phyloP scores from a whole-genome alignment of 305 asterid species.

The Fraxinus angustifolia region DNA sequence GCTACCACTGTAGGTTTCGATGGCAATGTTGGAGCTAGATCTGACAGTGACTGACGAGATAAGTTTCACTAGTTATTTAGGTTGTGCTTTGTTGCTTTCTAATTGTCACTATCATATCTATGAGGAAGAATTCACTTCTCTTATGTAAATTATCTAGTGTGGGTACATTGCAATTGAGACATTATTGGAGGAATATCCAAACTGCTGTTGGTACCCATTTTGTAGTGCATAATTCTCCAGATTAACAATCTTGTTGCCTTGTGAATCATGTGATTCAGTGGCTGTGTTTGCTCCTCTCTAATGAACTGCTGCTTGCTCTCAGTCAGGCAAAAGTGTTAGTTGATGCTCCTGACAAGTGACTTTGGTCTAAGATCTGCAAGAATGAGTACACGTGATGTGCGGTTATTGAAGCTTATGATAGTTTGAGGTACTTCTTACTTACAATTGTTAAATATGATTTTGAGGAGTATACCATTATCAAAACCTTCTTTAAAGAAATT shows the following conservation, averaged over 20 bases:
- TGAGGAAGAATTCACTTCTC: background rate
- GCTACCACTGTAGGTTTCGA: no score
- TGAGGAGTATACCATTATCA: constrained; percentile 40
- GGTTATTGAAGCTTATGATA: constrained; percentile 44
- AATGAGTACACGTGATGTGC: constrained; percentile 47
- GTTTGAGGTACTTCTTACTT: constrained; percentile 38
- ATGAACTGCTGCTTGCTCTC: constrained; percentile 45
- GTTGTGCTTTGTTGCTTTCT: no score
- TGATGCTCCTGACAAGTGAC: constrained; percentile 43
- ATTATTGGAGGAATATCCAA: background rate
- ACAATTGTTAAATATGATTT: constrained; percentile 30
- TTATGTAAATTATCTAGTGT: background rate
- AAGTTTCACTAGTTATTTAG: no score
- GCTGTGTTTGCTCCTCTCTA: constrained; percentile 47
- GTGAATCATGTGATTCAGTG: constrained; percentile 40
- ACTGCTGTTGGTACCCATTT: background rate
- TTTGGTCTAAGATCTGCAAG: constrained; percentile 33
- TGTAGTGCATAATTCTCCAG: no score
- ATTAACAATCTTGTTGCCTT: no score
- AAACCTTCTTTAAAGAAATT: constrained; percentile 43
- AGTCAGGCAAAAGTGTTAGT: constrained; percentile 50
- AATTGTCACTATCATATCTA: background rate
- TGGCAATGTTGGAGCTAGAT: no score
- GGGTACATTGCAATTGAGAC: background rate
- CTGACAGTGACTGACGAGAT: no score